Percentiles rank a stretch among this genome's conserved stretches.
Conservation (phyloP, 2,329 filamentous ascomycete genomes). For the Scedosporium aurantiacum region DNA sequence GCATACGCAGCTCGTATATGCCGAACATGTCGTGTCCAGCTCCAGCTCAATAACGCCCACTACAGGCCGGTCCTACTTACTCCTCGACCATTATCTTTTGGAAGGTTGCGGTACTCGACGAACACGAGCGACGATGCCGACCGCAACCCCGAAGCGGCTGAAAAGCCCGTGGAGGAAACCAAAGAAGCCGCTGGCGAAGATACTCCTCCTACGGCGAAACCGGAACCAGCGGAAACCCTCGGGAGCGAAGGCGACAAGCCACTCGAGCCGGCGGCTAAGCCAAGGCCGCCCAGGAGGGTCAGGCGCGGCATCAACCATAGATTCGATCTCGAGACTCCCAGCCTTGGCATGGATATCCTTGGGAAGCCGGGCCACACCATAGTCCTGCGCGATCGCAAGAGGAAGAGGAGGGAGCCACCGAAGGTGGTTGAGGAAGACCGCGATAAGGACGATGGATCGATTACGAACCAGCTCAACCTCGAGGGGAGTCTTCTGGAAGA, state of each 20-base stretch:
- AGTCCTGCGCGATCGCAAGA: slow-evolving; percentile 28
- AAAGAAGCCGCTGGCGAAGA: not conserved
- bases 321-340: slow-evolving; percentile 4
- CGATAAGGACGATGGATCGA: not conserved
- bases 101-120: not conserved
- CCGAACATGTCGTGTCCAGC: slow-evolving; percentile 21
- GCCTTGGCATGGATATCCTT: slow-evolving; percentile 21
- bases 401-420: not conserved
- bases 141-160: not conserved
- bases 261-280: not conserved
- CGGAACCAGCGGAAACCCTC: not conserved
- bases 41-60: slow-evolving; percentile 10
- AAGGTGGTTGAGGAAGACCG: slow-evolving; percentile 8
- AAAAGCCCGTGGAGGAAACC: not conserved
- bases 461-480: slow-evolving; percentile 17
- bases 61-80: not conserved
- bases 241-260: not conserved
- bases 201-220: not conserved
- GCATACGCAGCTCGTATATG: slow-evolving; percentile 21
- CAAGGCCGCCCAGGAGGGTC: not conserved
- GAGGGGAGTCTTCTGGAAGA: slow-evolving; percentile 20
- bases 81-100: not conserved
- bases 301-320: not conserved
- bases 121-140: not conserved
- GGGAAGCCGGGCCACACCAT: slow-evolving; percentile 31